Evolutionary conservation across 106 monocot species (phyloP), one percentile per base, ranked within the genome.

Genomic region (Platanthera zijinensis): DNA sequence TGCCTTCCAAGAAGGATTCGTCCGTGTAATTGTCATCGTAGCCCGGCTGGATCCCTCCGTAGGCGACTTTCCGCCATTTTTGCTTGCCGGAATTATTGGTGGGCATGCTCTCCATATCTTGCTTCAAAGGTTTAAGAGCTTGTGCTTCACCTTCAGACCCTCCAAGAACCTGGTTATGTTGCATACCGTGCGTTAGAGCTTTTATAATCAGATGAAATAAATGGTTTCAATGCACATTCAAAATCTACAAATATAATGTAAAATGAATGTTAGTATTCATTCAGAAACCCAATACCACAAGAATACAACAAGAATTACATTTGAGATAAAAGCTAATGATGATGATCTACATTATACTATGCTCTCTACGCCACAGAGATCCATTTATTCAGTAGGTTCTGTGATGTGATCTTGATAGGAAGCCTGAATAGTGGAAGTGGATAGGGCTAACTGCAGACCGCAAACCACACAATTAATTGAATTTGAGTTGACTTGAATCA

Each of bases 21-120:
- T 94, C 99, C 0, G 99, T 99, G 74, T 92, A 84, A 75, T 99
- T 99, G 73, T 94, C 99, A 30, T 89, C 86, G 18, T 92, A 99
- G 32, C 94, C 94, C 47, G 85, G 84, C 74, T 99, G 99, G 85
- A 86, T 90, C 73, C 99, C 99, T 77, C 94, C 94, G 51, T 92
- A 99, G 4, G 94, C 94, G 3, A 94, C 85, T 83, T 94, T 99
- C 76, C 81, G 92, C 99, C 99, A 99, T 82, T 86, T 92, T 8
- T 66, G 79, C 57, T 21, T 50, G 5, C 14, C 48, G 71, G 46
- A 21, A n/a, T 52, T 79, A 56, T n/a, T 57, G 10, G 76, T 51
- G 12, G 78, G 17, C 48, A 66, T 75, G 15, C 46, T 71, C 76
- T 90, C 83, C 89, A 86, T 86, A 47, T 48, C 12, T 39, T 69